phyloP scores from a whole-genome alignment of 805 yeast species.

The Metschnikowia continentalis region DNA sequence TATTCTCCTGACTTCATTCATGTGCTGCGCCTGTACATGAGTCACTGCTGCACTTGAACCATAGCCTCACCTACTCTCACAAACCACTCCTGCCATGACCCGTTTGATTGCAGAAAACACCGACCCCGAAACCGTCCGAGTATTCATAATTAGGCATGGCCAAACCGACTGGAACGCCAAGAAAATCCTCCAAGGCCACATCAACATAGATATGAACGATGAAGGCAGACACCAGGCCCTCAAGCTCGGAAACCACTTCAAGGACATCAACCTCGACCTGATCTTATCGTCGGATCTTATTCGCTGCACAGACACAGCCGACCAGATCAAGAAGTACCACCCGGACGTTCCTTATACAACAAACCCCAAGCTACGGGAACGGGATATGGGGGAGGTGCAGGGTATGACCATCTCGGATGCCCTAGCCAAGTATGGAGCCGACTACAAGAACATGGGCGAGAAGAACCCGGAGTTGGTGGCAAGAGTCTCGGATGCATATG shows the following conservation, averaged over 20 bases:
- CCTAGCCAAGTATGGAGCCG: conserved; percentile 49
- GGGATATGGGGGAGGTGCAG: conserved; percentile 72
- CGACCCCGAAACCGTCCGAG: conserved; percentile 37
- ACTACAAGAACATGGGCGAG: conserved; percentile 68
- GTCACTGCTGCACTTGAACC: not conserved
- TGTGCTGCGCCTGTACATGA: not conserved
- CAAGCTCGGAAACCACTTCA: conserved; percentile 45
- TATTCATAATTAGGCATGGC: conserved; percentile 77
- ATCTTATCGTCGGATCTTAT: conserved; percentile 49
- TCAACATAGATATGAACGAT: conserved; percentile 58
- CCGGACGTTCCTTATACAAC: conserved; percentile 22
- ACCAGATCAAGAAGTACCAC: conserved; percentile 34
- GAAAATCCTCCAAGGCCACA: conserved; percentile 77
- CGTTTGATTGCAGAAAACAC: conserved; percentile 24
- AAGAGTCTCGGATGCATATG: conserved; percentile 49
- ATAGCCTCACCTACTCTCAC: not conserved
- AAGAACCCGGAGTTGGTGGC: conserved; percentile 38
- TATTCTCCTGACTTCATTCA: not conserved
- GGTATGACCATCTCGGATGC: conserved; percentile 74
- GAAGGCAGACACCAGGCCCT: conserved; percentile 60
- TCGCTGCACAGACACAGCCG: conserved; percentile 60
- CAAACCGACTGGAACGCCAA: conserved; percentile 70
- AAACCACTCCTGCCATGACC: conserved; percentile 15
- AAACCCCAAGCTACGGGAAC: conserved; percentile 50
- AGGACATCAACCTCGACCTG: conserved; percentile 39